A percentile compares a stretch with the other conserved stretches of the same genome.
These are phyloP conservation scores for Suhomyces terraborum DNA, from an alignment of 1,139 yeast species.

Conservation along the genomic window DNA sequence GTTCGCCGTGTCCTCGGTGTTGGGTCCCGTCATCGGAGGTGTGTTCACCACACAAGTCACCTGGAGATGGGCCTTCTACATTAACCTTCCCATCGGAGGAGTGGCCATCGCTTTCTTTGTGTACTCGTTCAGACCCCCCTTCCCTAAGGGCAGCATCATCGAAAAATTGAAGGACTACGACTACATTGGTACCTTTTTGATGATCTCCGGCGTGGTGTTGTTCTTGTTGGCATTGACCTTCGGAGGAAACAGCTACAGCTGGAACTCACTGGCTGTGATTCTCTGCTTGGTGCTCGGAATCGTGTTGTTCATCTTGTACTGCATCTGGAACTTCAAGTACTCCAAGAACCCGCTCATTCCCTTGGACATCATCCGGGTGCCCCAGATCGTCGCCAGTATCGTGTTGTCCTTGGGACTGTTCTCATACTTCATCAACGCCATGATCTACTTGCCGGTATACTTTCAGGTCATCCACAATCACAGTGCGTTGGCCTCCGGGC, in stretches of 20 bases:
- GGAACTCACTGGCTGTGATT: constrained; percentile 60
- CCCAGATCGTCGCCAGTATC: constrained; percentile 17
- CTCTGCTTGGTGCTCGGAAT: constrained; percentile 58
- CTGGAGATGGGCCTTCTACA: constrained; percentile 81
- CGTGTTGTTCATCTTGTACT: constrained; percentile 37
- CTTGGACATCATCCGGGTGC: constrained; percentile 35
- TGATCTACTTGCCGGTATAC: constrained; percentile 27
- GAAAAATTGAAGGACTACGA: constrained; percentile 48
- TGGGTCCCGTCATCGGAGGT: constrained; percentile 31
- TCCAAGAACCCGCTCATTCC: constrained; percentile 52
- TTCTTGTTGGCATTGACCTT: constrained; percentile 55
- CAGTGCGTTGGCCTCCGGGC: constrained; percentile 41
- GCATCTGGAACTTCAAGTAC: constrained; percentile 49
- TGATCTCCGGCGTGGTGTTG: constrained; percentile 44
- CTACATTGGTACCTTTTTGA: constrained; percentile 44
- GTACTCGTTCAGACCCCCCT: constrained; percentile 59
- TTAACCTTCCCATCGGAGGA: constrained; percentile 71
- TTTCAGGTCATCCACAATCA: constrained; percentile 40
- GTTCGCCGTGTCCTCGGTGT: constrained; percentile 27
- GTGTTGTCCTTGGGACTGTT: constrained; percentile 24
- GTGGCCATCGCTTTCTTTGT: constrained; percentile 48
- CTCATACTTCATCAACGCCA: constrained; percentile 13
- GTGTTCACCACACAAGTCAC: constrained; percentile 43
- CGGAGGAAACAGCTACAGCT: constrained; percentile 47
- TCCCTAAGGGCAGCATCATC: constrained; percentile 37